Conservation (phyloP, 352 stramenopile genomes). For the Globisporangium apiculatum region DNA sequence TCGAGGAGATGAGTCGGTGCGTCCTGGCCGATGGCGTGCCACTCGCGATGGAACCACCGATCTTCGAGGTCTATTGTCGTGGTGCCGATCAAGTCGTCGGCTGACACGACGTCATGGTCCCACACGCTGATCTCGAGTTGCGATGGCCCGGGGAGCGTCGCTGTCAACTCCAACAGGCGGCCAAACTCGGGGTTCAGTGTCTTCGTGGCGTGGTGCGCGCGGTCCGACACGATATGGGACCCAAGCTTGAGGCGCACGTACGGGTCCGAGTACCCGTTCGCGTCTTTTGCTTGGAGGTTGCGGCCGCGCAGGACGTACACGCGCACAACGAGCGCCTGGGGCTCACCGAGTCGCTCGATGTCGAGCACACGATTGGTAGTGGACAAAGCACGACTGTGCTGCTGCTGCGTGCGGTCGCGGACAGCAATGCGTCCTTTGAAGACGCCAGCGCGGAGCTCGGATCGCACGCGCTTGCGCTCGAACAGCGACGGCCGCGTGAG, state of each 20-base stretch:
- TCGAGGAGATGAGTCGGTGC: too few species aligned
- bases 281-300: conserved; percentile 75
- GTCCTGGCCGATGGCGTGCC: conserved; percentile 48
- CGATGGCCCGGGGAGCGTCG: conserved; percentile 62
- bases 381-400: conserved; percentile 1
- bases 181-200: conserved; percentile 81
- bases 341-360: conserved; percentile 37
- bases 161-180: conserved; percentile 52
- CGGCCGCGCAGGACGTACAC: conserved; percentile 68
- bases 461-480: conserved; percentile 37
- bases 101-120: conserved; percentile 60
- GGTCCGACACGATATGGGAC: conserved; percentile 63
- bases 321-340: conserved; percentile 50
- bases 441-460: conserved; percentile 56
- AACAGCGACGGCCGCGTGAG: conserved; percentile 49
- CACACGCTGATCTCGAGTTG: conserved; percentile 77
- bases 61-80: conserved; percentile 92
- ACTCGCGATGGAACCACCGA: conserved; percentile 88
- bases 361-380: conserved; percentile 20
- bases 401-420: conserved; percentile 23
- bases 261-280: conserved; percentile 73
- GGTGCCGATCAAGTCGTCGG: conserved; percentile 85
- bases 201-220: conserved; percentile 54
- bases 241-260: conserved; percentile 73
- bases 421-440: conserved; percentile 80